Conservation (phyloP, 768 basidiomycete genomes). For the Amanita pseudoporphyria region DNA sequence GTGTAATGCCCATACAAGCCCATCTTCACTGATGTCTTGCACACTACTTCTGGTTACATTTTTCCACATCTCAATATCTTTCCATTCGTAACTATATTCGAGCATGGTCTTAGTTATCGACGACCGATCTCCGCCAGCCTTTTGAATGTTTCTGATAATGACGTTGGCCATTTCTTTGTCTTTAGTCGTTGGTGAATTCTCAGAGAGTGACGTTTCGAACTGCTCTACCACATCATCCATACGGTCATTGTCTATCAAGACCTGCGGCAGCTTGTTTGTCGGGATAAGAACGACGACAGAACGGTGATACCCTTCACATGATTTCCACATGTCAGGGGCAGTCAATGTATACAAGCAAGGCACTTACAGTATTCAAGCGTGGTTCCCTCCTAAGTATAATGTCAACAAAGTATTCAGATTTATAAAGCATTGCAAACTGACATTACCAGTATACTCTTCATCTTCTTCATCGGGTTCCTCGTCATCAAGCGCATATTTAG, state of each 20-base stretch:
- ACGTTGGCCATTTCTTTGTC: constrained; percentile 6
- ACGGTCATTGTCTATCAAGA: background rate
- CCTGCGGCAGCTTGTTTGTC: constrained; percentile 9
- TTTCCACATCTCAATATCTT: constrained; percentile 19
- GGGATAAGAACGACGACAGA: constrained; percentile 24
- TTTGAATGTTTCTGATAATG: constrained; percentile 10
- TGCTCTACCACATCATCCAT: background rate
- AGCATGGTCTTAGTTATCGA: constrained; percentile 9
- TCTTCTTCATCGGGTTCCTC: constrained; percentile 11
- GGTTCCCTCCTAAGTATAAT: constrained; percentile 12
- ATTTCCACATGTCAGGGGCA: constrained; percentile 10
- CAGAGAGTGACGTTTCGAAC: background rate
- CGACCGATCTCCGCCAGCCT: constrained; percentile 8
- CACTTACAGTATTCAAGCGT: constrained; percentile 22
- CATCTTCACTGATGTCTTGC: constrained; percentile 9
- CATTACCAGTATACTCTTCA: constrained; percentile 32
- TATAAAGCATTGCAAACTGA: constrained; percentile 11
- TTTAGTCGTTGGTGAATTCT: background rate
- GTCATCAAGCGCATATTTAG: constrained; percentile 24
- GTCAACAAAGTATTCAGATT: background rate
- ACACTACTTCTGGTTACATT: constrained; percentile 12
- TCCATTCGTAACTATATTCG: constrained; percentile 19
- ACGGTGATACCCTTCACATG: constrained; percentile 15
- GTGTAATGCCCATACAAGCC: background rate
- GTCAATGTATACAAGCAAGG: background rate